Conservation (phyloP, 495 filamentous ascomycete species). For the Xylaria sp. region DNA sequence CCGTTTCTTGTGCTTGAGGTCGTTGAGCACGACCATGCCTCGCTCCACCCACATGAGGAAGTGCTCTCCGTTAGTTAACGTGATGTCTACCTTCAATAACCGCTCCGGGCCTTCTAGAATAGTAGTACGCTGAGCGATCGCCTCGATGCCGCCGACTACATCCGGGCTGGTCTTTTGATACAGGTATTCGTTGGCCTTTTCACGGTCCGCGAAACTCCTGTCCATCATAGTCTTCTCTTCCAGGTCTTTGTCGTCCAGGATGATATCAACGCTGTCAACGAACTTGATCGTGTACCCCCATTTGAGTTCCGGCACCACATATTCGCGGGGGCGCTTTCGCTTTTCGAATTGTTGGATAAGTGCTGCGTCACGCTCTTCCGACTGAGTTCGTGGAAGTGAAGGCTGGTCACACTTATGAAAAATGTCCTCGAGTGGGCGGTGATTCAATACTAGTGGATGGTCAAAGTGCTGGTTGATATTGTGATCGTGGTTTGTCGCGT, state of each 20-base stretch:
- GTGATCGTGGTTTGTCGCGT: background rate
- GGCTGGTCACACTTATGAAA: background rate
- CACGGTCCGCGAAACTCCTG: slow-evolving; percentile 20
- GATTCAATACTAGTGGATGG: background rate
- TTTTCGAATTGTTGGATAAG: background rate
- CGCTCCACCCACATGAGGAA: slow-evolving; percentile 17
- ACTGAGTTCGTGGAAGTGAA: background rate
- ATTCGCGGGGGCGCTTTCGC: background rate
- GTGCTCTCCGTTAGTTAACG: background rate
- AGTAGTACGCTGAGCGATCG: background rate
- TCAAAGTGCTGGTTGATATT: background rate
- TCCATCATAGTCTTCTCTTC: background rate
- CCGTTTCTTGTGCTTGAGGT: background rate
- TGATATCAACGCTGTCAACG: background rate
- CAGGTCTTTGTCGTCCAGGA: background rate
- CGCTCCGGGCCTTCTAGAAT: slow-evolving; percentile 11
- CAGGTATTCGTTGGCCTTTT: slow-evolving; percentile 28
- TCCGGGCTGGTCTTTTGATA: slow-evolving; percentile 1
- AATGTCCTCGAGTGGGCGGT: background rate
- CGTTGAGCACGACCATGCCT: background rate
- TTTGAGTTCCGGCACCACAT: background rate
- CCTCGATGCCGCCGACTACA: background rate
- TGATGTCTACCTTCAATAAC: slow-evolving; percentile 3
- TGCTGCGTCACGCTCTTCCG: background rate
- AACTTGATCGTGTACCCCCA: slow-evolving; percentile 17